Evolutionary conservation across 106 monocot species (phyloP), one percentile per base, ranked within the genome.

Genomic region (Posidonia australis): DNA sequence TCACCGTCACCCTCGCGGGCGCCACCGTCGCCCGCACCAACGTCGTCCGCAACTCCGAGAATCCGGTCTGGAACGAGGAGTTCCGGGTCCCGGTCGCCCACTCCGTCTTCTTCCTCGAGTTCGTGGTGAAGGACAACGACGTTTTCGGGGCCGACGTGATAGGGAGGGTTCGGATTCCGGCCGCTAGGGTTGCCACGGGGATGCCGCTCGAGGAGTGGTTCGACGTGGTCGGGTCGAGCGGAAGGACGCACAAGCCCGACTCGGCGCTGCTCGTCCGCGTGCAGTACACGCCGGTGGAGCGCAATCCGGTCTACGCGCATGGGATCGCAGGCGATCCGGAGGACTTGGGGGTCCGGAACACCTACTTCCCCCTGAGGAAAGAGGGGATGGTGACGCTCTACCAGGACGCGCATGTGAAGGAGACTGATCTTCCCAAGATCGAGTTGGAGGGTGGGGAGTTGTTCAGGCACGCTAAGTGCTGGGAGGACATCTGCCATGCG

Each of bases 401-500:
- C 69, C 90, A 91, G 64, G 90, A 91, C 52, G 83, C 90, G 10
- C 90, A 91, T 61, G 78, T 77, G 19, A 64, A 59, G 21, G 81
- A 72, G 1, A 62, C 53, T 13, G 78, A 77, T 7, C 60, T 84
- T 18, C 77, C 74, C 1, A 19, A 66, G 51, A 84, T 89, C 31
- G 54, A 67, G 20, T 30, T 90, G 49, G 90, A 83, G 13, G 53
- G 32, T 1, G 80, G 76, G 25, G 66, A 30, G 29, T 67, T 78
- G 5, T 90, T 70, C 55, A 20, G 41, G 29, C 86, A 81, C 10
- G 79, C 51, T 13, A 77, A 42, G 68, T 91, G 90, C 21, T 91
- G 90, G 90, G 81, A 86, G 69, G 90, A 91, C 20, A 86, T 91
- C 7, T 91, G 86, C 56, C 79, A 86, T 26, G 83, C 90, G 5